phyloP scores from a whole-genome alignment of 495 filamentous ascomycete genomes.

The Amphirosellinia nigrospora region DNA sequence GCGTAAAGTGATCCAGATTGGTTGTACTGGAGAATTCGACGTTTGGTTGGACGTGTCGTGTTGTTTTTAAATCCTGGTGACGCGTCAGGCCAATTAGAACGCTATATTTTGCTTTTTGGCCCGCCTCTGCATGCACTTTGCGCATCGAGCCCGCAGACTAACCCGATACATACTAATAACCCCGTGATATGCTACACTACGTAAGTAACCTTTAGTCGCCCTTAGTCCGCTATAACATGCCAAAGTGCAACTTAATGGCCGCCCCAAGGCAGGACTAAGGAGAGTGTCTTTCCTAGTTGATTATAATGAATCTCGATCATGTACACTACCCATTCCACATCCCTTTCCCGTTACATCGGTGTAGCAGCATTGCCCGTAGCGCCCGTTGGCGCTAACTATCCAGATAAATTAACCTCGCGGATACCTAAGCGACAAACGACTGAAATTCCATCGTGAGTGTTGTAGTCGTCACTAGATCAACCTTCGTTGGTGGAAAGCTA shows the following conservation, averaged over 20 bases:
- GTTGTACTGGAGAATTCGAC: constrained; percentile 17
- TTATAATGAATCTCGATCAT: not conserved
- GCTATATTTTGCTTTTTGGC: not conserved
- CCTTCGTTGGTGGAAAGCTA: not conserved
- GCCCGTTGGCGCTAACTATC: not conserved
- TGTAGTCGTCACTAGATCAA: not conserved
- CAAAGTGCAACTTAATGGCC: constrained; percentile 5
- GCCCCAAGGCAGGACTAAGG: not conserved
- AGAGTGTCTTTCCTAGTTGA: not conserved
- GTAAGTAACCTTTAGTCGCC: not conserved
- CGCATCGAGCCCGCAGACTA: constrained; percentile 2
- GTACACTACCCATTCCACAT: not conserved
- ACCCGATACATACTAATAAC: not conserved
- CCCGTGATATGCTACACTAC: not conserved
- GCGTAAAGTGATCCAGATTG: constrained; percentile 39
- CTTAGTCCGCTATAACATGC: not conserved
- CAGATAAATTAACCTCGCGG: not conserved
- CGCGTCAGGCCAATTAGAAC: constrained; percentile 25
- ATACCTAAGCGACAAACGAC: not conserved
- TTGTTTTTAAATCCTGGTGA: constrained; percentile 23
- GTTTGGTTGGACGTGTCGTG: constrained; percentile 24
- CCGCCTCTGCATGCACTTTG: constrained; percentile 25
- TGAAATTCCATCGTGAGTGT: not conserved
- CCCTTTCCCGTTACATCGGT: not conserved
- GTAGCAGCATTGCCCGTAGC: not conserved